phyloP scores from a whole-genome alignment of 805 yeast genomes.

The Candida manassasensis region DNA sequence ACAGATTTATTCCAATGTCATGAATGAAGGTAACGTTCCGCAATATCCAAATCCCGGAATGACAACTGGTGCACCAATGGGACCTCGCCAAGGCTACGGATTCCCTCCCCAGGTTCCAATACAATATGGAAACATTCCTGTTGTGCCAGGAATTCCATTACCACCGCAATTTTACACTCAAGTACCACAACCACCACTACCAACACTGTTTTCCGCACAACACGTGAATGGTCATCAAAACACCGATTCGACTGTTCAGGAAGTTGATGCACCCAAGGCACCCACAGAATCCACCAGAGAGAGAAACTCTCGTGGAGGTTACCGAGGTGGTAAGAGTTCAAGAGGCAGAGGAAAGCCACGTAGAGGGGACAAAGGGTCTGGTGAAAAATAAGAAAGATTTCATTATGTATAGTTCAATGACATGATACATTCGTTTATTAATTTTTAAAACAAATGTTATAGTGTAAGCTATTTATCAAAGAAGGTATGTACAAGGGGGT shows the following conservation, averaged over 20 bases:
- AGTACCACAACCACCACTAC: slow-evolving; percentile 11
- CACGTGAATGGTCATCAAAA: no score
- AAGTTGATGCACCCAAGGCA: no score
- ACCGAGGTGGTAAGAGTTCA: slow-evolving; percentile 2
- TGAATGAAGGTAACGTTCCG: slow-evolving; percentile 30
- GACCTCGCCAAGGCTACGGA: slow-evolving; percentile 6
- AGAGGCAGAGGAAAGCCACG: slow-evolving; percentile 3
- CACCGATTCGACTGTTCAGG: no score
- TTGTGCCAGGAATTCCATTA: slow-evolving; percentile 33
- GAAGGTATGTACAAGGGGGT: no score
- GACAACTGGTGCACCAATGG: slow-evolving; percentile 6
- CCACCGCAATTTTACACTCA: slow-evolving; percentile 31
- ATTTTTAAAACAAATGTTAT: no score
- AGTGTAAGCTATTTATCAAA: no score
- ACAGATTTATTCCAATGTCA: slow-evolving; percentile 39
- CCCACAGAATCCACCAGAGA: no score
- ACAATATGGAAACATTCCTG: slow-evolving; percentile 16
- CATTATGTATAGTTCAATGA: no score
- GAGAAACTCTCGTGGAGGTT: slow-evolving; percentile 5
- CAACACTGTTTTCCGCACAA: no score
- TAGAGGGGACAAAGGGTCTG: background rate
- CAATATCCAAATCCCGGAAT: slow-evolving; percentile 8
- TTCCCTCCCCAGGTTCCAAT: slow-evolving; percentile 3
- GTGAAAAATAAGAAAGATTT: no score
- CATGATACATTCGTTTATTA: no score